Base-by-base conservation (phyloP, 2,329 filamentous ascomycete genomes). In the Fusarium caatingaense region DNA sequence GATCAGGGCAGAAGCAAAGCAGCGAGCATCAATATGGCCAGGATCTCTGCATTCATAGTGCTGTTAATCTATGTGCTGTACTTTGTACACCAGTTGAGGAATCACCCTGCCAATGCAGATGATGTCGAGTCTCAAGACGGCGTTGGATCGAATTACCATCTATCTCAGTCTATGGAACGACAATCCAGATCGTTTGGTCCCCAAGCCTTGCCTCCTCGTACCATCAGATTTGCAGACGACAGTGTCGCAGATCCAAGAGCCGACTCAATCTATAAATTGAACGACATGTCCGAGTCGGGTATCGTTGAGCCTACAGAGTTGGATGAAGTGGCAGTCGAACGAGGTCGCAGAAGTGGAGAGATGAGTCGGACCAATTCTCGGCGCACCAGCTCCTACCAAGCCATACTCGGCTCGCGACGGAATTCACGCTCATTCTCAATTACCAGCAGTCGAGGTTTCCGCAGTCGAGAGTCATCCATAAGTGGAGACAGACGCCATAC, bases 21-120 rank as follows among this genome's bases (percentile, higher is more conserved):
- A 6, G 84, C 88, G 51, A 91, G 91, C 0, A 79, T 95, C 41
- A 86, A 91, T 75, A 90, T 95, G 74, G 94, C 91, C 78, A 88
- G 92, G 51, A 91, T 91, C 51, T 93, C 92, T 5, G 92, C 92
- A 76, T 86, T 94, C 48, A 88, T 94, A 53, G 84, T 94, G 3
- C 81, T 94, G 3, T 76, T 92, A 21, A 88, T 93, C n/a, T 94
- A 94, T 76, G 85, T 83, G 25, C 85, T 89, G 60, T 94, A 94
- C 72, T 87, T 94, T 8, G 81, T 90, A 69, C 93, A 94, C 79
- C 92, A 94, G 79, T 85, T 94, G 44, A 91, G 89, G 72, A 89
- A 90, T 2, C 91, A 25, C 18, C 28, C 60, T 8, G 83, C 85
- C 44, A 89, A 92, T 79, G 92, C 92, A 82, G 88, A 89, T 75